phyloP scores from a whole-genome alignment of 2,329 filamentous ascomycete genomes.

The Cadophora sp. region DNA sequence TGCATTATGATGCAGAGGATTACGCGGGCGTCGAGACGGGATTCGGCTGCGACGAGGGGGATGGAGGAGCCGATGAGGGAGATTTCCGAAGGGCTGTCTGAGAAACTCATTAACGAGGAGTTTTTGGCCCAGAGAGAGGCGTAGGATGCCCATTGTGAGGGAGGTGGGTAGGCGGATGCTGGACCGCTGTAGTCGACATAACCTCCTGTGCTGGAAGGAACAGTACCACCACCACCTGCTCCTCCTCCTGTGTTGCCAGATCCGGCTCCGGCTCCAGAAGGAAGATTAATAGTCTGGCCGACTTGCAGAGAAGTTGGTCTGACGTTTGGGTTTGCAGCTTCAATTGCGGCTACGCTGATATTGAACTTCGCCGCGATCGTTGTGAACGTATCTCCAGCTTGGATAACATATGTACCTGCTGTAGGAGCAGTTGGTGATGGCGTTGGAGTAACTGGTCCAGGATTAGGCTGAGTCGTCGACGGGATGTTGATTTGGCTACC shows the following conservation, averaged over 20 bases:
- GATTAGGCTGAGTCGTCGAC: background rate
- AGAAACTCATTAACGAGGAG: slow-evolving; percentile 22
- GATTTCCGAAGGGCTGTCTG: slow-evolving; percentile 23
- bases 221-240: background rate
- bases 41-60: slow-evolving; percentile 14
- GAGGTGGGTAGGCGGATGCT: slow-evolving; percentile 22
- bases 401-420: slow-evolving; percentile 17
- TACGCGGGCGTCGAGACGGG: slow-evolving; percentile 23
- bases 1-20: slow-evolving; percentile 31
- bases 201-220: background rate
- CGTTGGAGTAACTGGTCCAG: background rate
- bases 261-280: background rate
- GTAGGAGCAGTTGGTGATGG: slow-evolving; percentile 1
- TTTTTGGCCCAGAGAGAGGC: slow-evolving; percentile 25
- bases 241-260: background rate
- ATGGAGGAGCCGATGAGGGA: slow-evolving; percentile 22
- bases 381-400: slow-evolving; percentile 23
- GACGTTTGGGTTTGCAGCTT: slow-evolving; percentile 18
- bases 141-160: slow-evolving; percentile 26
- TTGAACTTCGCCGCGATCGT: slow-evolving; percentile 20
- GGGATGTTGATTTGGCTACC: slow-evolving; percentile 9
- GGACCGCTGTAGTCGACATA: slow-evolving; percentile 28
- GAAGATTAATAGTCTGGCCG: slow-evolving; percentile 25
- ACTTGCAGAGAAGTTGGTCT: slow-evolving; percentile 20
- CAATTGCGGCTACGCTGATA: slow-evolving; percentile 7